Evolutionary conservation across 2,329 filamentous ascomycete genomes (phyloP).

Genomic region (Rutstroemia sp.): DNA sequence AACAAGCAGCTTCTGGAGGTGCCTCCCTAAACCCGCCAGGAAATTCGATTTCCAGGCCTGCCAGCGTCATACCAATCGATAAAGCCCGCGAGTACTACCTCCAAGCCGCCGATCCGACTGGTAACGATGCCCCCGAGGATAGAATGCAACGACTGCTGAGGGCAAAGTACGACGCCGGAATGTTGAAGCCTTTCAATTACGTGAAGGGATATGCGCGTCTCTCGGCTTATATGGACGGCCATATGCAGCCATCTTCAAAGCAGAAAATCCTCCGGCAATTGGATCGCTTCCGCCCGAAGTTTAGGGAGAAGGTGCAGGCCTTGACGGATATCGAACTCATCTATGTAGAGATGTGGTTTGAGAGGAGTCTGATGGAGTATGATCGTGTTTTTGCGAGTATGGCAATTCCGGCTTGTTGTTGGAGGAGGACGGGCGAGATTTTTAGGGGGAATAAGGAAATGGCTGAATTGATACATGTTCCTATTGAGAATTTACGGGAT

Average conservation of each 20-base stretch:
- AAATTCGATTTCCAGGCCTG: constrained; percentile 53
- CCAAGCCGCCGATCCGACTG: constrained; percentile 90
- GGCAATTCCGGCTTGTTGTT: constrained; percentile 96
- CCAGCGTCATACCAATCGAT: constrained; percentile 48
- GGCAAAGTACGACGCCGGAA: constrained; percentile 91
- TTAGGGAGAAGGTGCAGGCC: constrained; percentile 86
- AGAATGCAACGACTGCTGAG: constrained; percentile 90
- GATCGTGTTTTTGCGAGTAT: constrained; percentile 98
- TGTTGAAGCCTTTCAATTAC: constrained; percentile 97
- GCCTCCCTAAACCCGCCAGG: constrained; percentile 33
- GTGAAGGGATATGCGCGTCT: constrained; percentile 90
- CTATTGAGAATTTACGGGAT: constrained; percentile 83
- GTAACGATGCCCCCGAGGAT: constrained; percentile 79
- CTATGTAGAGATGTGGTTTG: constrained; percentile 98
- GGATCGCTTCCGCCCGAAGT: constrained; percentile 89
- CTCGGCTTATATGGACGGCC: constrained; percentile 83
- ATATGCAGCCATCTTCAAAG: constrained; percentile 74
- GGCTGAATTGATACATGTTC: constrained; percentile 91
- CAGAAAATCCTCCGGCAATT: constrained; percentile 89
- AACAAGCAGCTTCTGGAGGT: constrained; percentile 25
- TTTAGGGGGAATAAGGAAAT: constrained; percentile 98
- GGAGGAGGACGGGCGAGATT: constrained; percentile 93
- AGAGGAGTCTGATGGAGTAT: constrained; percentile 92
- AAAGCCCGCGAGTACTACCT: constrained; percentile 87
- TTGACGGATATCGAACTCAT: constrained; percentile 92